A percentile compares a stretch with the other conserved stretches of the same genome.
These are phyloP conservation scores for Yamadazyma dushanensis DNA, from an alignment of 1,139 yeast genomes.

Conservation along the genomic window DNA sequence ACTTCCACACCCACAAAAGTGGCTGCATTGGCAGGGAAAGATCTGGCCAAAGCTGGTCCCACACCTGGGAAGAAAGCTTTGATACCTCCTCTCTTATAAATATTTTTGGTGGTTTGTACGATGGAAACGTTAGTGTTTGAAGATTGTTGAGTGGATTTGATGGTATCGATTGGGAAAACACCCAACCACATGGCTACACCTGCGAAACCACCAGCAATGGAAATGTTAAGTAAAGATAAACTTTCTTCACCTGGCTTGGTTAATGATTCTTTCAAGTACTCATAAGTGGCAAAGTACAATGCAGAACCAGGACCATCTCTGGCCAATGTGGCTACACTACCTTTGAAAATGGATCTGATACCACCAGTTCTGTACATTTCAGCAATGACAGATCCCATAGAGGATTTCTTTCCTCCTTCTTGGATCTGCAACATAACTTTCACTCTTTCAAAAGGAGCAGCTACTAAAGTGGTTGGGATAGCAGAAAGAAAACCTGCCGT, in stretches of 20 bases:
- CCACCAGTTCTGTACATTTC: conserved; percentile 84
- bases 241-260: conserved; percentile 56
- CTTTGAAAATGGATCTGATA: conserved; percentile 79
- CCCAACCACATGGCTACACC: conserved; percentile 97
- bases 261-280: conserved; percentile 65
- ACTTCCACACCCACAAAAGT: conserved; percentile 94
- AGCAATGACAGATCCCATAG: conserved; percentile 61
- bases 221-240: conserved; percentile 70
- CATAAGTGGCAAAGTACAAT: conserved; percentile 92
- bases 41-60: conserved; percentile 91
- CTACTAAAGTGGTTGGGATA: conserved; percentile 89
- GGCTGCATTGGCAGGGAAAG: conserved; percentile 98
- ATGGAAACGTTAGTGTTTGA: conserved; percentile 61
- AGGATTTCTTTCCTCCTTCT: conserved; percentile 48
- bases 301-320: conserved; percentile 99
- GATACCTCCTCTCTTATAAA: conserved; percentile 69
- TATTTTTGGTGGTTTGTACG: conserved; percentile 64
- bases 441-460: conserved; percentile 96
- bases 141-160: conserved; percentile 82
- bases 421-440: conserved; percentile 91
- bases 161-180: conserved; percentile 95
- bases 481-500: conserved; percentile 97
- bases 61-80: conserved; percentile 97
- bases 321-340: conserved; percentile 88
- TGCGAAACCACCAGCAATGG: conserved; percentile 91